These are phyloP conservation scores for Lenwebbia sp. DNA, from an alignment of 345 rosid species.

Conservation along the genomic window DNA sequence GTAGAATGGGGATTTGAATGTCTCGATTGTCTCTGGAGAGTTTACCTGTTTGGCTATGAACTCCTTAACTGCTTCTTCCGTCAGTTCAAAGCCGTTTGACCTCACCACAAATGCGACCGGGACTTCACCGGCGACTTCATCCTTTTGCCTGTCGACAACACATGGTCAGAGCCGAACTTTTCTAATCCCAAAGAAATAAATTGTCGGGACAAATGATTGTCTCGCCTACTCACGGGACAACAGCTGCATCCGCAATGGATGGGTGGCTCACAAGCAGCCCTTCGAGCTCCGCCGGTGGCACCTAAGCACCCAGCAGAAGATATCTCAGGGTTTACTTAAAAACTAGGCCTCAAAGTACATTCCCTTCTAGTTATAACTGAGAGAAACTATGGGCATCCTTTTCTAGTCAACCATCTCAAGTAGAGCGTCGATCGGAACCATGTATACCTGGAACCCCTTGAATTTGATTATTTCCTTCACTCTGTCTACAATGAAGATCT, in stretches of 20 bases:
- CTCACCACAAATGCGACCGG: conserved; percentile 87
- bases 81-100: conserved; percentile 41
- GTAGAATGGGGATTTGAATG: neutral
- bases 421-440: neutral
- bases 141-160: conserved; percentile 38
- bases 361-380: neutral
- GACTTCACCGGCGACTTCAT: conserved; percentile 86
- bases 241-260: conserved; percentile 78
- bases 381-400: neutral
- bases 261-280: conserved; percentile 59
- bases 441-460: conserved; percentile 76
- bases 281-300: conserved; percentile 95
- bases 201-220: neutral
- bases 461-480: conserved; percentile 86
- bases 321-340: neutral
- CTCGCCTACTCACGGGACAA: conserved; percentile 63
- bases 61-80: conserved; percentile 63
- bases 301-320: conserved; percentile 18
- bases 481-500: conserved; percentile 75
- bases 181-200: too few relatives aligned
- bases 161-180: neutral
- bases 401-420: neutral
- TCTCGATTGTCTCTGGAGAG: neutral
- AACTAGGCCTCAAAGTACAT: neutral
- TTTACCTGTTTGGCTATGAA: conserved; percentile 66